phyloP scores from a whole-genome alignment of 768 basidiomycete genomes.

The Leucosporidium creatinivorum region DNA sequence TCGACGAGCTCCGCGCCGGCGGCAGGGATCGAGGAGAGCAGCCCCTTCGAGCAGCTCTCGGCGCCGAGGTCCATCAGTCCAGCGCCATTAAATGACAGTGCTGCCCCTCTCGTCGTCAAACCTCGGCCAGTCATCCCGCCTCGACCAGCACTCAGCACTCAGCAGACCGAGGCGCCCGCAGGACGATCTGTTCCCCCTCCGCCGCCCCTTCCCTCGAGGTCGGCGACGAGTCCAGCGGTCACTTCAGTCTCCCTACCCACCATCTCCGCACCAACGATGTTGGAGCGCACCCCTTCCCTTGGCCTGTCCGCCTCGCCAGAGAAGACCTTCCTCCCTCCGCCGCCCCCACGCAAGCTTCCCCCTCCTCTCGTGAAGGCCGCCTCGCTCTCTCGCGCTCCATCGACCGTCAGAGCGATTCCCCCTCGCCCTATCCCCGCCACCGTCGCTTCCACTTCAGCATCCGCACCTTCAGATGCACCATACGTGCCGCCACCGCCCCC shows the following conservation, averaged over 20 bases:
- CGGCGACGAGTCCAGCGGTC: not conserved
- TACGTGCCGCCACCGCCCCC: constrained; percentile 31
- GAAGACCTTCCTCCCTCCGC: not conserved
- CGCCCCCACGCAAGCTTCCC: not conserved
- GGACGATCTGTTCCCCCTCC: not conserved
- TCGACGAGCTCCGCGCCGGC: not conserved
- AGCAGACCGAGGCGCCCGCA: not conserved
- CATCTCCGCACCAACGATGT: not conserved
- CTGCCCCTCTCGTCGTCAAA: not conserved
- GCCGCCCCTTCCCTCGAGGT: not conserved
- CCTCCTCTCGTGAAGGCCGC: not conserved
- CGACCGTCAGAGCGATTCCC: not conserved
- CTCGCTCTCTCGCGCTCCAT: not conserved
- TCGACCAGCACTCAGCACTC: not conserved
- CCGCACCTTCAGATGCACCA: not conserved
- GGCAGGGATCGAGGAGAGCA: not conserved
- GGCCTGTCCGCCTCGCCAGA: not conserved
- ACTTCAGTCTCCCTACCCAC: not conserved
- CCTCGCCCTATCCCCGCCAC: not conserved
- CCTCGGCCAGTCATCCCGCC: constrained; percentile 14
- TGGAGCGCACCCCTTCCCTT: not conserved
- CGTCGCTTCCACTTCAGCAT: not conserved
- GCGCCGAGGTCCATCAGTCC: constrained; percentile 4
- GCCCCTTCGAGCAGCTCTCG: not conserved
- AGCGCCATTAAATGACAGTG: constrained; percentile 3